Conservation (phyloP, 176 grass and related monocot genomes). For the Lolium rigidum region DNA sequence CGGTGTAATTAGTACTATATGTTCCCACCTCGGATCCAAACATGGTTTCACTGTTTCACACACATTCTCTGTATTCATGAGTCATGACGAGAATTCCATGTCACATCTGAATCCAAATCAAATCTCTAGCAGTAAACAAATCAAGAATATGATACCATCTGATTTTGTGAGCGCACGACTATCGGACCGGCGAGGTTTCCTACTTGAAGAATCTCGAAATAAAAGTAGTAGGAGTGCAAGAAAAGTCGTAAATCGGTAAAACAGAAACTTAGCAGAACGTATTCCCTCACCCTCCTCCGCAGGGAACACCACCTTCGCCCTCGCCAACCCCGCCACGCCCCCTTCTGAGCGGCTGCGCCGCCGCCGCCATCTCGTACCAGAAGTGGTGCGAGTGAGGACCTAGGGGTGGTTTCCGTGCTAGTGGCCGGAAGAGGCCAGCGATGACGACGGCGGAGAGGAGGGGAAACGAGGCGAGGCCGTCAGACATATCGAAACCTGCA, state of each 20-base stretch:
- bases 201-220: not conserved
- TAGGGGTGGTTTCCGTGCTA: not conserved
- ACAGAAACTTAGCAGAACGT: not conserved
- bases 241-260: not conserved
- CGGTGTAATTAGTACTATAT: not conserved
- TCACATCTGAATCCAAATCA: not conserved
- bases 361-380: not conserved
- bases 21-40: not conserved
- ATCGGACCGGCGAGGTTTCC: not conserved
- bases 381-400: not conserved
- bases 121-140: constrained; percentile 5
- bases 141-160: not conserved
- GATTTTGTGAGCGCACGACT: not conserved
- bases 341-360: not conserved
- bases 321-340: not conserved
- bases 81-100: not conserved
- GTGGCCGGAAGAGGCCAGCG: not conserved
- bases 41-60: not conserved
- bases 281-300: not conserved
- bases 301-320: not conserved
- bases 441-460: not conserved
- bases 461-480: not conserved
- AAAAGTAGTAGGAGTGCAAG: not conserved
- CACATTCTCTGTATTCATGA: not conserved
- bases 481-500: not conserved